phyloP scores from a whole-genome alignment of 805 yeast species.

The Cyberlindnera samutprakarnensis region DNA sequence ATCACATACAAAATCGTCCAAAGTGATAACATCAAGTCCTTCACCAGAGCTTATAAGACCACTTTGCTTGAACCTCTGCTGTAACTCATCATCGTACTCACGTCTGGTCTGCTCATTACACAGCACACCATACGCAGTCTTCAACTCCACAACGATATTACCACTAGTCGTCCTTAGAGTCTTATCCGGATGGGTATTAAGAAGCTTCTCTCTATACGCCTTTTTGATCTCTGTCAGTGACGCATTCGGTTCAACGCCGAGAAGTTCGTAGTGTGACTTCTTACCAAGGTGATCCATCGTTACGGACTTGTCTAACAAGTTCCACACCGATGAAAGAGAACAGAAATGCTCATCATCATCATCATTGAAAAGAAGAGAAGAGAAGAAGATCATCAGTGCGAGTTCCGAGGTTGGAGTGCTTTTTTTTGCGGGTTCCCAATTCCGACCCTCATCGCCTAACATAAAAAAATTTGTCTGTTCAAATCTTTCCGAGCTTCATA shows the following conservation, averaged over 20 bases:
- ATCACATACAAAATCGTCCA: constrained; percentile 51
- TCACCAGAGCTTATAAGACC: constrained; percentile 42
- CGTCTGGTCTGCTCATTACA: constrained; percentile 31
- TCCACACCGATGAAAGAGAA: too few relatives aligned
- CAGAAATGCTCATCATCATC: too few relatives aligned
- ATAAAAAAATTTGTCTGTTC: too few relatives aligned
- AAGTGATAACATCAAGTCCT: constrained; percentile 59
- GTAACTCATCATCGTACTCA: constrained; percentile 46
- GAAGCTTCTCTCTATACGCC: constrained; percentile 57
- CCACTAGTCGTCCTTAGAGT: constrained; percentile 8
- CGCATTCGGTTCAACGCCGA: constrained; percentile 41
- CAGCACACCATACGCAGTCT: constrained; percentile 58
- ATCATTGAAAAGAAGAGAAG: too few relatives aligned
- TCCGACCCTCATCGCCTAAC: too few relatives aligned
- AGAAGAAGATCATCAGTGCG: too few relatives aligned
- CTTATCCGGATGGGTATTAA: constrained; percentile 79
- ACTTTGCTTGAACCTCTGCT: constrained; percentile 23
- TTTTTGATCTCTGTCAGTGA: constrained; percentile 36
- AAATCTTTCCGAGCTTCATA: too few relatives aligned
- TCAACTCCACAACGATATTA: constrained; percentile 37
- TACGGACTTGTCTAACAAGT: too few relatives aligned
- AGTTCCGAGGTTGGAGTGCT: too few relatives aligned
- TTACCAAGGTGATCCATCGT: constrained; percentile 7
- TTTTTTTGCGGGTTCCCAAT: too few relatives aligned
- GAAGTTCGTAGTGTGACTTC: constrained; percentile 44